These are phyloP conservation scores for Tetrahymena thermophila DNA, from an alignment of 73 alveolate species.

Conservation along the genomic window DNA sequence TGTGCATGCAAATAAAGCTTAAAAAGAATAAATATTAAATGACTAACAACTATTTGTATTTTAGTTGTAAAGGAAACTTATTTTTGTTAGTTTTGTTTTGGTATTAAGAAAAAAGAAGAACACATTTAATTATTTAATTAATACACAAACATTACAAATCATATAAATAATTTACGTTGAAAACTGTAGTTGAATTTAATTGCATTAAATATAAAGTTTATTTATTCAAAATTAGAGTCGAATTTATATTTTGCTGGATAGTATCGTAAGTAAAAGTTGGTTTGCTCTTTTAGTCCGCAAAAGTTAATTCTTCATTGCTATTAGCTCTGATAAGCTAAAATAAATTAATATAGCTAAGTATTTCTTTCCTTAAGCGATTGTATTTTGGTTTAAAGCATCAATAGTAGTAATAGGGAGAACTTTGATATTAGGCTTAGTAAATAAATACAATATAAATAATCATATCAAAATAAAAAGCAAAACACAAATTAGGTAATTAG, in stretches of 20 bases:
- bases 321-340: not conserved
- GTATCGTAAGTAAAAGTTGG: not conserved
- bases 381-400: not conserved
- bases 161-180: not conserved
- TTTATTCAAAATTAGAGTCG: not conserved
- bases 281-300: not conserved
- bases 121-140: not conserved
- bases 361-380: no score
- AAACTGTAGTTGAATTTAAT: not conserved
- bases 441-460: no score
- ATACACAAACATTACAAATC: not conserved
- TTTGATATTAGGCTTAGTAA: not conserved
- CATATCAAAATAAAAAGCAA: no score
- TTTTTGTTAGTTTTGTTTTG: not conserved
- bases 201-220: not conserved
- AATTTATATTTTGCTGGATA: not conserved
- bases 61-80: not conserved
- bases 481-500: not conserved
- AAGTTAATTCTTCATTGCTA: not conserved
- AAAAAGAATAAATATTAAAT: no score
- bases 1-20: no score
- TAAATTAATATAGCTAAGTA: not conserved
- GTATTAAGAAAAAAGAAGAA: not conserved
- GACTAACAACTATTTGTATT: no score
- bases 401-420: not conserved